Percentiles rank a stretch among this genome's conserved stretches.
phyloP scores from a whole-genome alignment of 352 stramenopile genomes.

The Globisporangium emineosum region DNA sequence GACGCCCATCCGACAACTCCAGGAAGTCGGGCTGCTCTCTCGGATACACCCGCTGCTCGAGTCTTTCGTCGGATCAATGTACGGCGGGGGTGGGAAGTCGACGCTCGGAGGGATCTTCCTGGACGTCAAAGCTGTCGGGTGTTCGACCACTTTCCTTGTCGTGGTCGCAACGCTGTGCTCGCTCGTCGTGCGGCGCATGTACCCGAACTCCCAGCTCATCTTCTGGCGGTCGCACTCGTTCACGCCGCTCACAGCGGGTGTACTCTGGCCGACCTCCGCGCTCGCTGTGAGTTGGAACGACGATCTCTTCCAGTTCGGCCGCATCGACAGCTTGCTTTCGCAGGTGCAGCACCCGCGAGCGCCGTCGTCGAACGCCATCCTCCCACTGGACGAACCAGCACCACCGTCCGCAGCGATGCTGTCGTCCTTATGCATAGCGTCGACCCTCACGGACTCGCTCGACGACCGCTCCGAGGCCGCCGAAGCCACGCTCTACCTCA shows the following conservation, averaged over 20 bases:
- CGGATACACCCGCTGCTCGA: constrained; percentile 7
- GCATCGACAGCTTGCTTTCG: background rate
- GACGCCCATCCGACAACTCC: background rate
- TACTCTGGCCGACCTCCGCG: background rate
- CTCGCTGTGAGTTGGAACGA: constrained; percentile 16
- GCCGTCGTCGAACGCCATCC: background rate
- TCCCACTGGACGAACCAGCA: background rate
- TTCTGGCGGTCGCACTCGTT: constrained; percentile 12
- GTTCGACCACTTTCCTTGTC: background rate
- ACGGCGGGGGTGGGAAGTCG: constrained; percentile 1
- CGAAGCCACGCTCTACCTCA: constrained; percentile 18
- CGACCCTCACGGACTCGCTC: constrained; percentile 2
- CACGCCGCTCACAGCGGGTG: background rate
- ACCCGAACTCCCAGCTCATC: background rate
- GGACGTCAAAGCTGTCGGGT: constrained; percentile 10
- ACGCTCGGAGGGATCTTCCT: constrained; percentile 8
- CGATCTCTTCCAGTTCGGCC: constrained; percentile 8
- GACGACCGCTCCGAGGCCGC: constrained; percentile 7
- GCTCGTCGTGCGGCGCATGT: background rate
- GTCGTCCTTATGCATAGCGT: constrained; percentile 1
- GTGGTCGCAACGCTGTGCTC: background rate
- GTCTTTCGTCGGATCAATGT: background rate
- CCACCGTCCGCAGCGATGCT: background rate
- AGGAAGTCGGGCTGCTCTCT: background rate
- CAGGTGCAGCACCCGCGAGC: background rate